Evolutionary conservation across 306 rosid species (phyloP).

Genomic region (Sicyos edulis): DNA sequence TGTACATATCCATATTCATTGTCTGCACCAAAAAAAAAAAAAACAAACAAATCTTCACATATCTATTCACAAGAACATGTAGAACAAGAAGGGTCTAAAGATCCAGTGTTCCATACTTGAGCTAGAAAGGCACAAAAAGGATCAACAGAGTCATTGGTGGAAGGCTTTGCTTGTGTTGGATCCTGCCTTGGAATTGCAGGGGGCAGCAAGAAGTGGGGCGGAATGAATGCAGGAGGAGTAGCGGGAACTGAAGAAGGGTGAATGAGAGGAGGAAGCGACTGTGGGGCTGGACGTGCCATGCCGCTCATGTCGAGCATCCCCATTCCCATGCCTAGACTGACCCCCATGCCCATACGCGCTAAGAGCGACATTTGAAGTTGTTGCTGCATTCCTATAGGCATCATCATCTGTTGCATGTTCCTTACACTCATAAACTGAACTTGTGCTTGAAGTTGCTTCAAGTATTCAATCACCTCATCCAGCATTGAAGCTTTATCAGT

Average conservation of each 20-base stretch:
- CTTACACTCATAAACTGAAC: constrained; percentile 38
- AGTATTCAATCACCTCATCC: constrained; percentile 47
- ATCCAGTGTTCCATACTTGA: constrained; percentile 28
- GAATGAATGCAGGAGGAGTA: constrained; percentile 14
- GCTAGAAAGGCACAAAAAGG: constrained; percentile 28
- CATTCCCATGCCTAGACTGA: constrained; percentile 22
- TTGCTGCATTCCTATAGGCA: constrained; percentile 47
- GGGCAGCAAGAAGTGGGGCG: constrained; percentile 29
- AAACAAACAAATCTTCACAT: neutral
- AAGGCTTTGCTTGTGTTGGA: constrained; percentile 31
- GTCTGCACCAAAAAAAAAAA: constrained; percentile 31
- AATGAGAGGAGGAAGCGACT: constrained; percentile 28
- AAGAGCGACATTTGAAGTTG: constrained; percentile 45
- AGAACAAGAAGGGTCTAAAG: neutral
- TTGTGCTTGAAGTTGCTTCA: constrained; percentile 48
- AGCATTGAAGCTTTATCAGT: constrained; percentile 49
- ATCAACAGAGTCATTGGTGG: constrained; percentile 30
- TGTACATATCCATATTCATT: constrained; percentile 38
- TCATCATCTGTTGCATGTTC: constrained; percentile 39
- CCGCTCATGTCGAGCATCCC: constrained; percentile 29
- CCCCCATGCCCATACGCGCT: constrained; percentile 35
- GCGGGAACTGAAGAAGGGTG: constrained; percentile 22
- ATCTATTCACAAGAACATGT: neutral
- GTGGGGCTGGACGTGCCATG: constrained; percentile 22
- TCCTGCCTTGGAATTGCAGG: constrained; percentile 25